These are phyloP conservation scores for Dactylellina sp. DNA, from an alignment of 2,329 filamentous ascomycete species.

Conservation along the genomic window DNA sequence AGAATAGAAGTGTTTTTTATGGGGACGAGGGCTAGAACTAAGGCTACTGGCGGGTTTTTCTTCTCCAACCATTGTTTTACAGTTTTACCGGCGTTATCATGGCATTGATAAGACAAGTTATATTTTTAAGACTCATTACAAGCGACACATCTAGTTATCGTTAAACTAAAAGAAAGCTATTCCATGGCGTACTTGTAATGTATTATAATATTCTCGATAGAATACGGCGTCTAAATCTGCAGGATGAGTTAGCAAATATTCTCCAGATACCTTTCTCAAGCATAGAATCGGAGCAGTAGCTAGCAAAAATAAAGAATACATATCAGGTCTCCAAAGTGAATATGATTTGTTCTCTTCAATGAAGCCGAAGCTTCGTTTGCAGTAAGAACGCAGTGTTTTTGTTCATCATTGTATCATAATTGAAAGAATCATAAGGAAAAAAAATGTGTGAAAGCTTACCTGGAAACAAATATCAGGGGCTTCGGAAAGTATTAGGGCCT, in stretches of 20 bases:
- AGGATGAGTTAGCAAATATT: slow-evolving; percentile 8
- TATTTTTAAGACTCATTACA: slow-evolving; percentile 4
- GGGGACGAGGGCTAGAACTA: too few relatives aligned
- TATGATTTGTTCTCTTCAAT: slow-evolving; percentile 62
- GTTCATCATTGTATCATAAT: slow-evolving; percentile 62
- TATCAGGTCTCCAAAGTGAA: slow-evolving; percentile 64
- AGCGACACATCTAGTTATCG: not conserved
- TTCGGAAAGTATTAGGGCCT: not conserved
- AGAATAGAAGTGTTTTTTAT: not conserved
- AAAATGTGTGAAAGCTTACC: slow-evolving; percentile 26
- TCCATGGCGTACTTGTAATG: not conserved
- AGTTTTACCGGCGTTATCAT: slow-evolving; percentile 7
- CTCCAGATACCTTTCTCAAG: not conserved
- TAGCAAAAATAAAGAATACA: slow-evolving; percentile 21
- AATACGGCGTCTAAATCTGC: slow-evolving; percentile 15
- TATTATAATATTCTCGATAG: not conserved
- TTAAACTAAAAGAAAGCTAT: not conserved
- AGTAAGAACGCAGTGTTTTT: slow-evolving; percentile 57
- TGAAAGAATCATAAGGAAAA: not conserved
- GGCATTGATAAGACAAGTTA: not conserved
- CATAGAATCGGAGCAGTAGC: not conserved
- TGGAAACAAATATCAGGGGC: slow-evolving; percentile 1
- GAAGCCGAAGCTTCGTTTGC: slow-evolving; percentile 57
- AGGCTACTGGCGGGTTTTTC: too few relatives aligned
- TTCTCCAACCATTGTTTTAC: not conserved